These are phyloP conservation scores for Neurospora pannonica DNA, from an alignment of 495 filamentous ascomycete species.

Conservation along the genomic window DNA sequence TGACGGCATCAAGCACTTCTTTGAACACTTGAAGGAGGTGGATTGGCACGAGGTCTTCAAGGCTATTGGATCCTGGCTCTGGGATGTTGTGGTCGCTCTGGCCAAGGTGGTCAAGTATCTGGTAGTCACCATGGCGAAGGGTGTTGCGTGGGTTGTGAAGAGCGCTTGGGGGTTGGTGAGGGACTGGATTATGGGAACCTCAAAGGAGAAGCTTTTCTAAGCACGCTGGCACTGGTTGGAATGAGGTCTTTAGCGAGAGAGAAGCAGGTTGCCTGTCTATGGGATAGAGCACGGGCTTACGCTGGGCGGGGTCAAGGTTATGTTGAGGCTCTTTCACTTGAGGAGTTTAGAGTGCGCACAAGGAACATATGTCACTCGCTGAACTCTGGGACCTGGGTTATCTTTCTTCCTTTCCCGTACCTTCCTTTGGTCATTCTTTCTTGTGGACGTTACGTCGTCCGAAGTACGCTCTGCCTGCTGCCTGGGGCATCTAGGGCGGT, in stretches of 20 bases:
- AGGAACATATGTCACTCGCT: background rate
- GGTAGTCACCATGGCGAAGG: background rate
- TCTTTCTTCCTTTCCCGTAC: background rate
- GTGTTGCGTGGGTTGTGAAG: background rate
- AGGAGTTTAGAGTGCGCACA: background rate
- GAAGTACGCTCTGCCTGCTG: background rate
- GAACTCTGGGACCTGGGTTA: background rate
- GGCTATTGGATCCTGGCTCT: background rate
- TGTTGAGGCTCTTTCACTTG: background rate
- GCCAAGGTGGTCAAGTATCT: background rate
- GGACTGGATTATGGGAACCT: background rate
- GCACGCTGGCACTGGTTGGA: background rate
- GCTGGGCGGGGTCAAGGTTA: background rate
- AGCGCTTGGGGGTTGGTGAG: background rate
- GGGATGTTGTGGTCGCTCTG: background rate
- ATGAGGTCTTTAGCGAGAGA: background rate
- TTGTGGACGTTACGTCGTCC: background rate
- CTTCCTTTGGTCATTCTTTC: background rate
- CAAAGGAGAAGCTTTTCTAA: background rate
- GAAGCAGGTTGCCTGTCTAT: background rate
- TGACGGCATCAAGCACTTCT: background rate
- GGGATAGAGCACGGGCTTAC: background rate
- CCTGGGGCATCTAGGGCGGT: background rate
- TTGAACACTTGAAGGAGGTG: accelerated
- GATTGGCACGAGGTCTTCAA: background rate